A percentile compares a stretch with the other conserved stretches of the same genome.
These are phyloP conservation scores for Paramecium sexaurelia DNA, from an alignment of 73 alveolate species.

Conservation along the genomic window DNA sequence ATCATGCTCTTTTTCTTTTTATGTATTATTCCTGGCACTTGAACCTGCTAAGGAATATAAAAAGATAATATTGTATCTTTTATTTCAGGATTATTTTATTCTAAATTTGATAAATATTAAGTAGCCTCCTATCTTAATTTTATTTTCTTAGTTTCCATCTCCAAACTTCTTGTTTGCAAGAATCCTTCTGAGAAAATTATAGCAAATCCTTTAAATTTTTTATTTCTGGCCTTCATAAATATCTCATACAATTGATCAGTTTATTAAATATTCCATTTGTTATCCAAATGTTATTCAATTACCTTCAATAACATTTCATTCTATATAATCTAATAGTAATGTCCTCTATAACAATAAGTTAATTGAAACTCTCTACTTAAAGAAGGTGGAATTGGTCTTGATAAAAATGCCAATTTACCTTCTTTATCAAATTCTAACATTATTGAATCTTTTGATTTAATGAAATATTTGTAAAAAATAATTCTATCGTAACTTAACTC, in stretches of 20 bases:
- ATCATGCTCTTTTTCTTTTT: not conserved
- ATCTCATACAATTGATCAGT: not conserved
- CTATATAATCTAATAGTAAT: not conserved
- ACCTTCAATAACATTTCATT: not conserved
- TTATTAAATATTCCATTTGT: not conserved
- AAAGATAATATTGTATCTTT: not conserved
- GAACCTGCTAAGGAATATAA: not conserved
- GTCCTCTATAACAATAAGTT: not conserved
- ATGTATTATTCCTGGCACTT: not conserved
- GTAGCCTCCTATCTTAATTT: not conserved
- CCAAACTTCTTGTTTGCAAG: not conserved
- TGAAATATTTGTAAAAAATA: not conserved
- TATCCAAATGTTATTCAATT: not conserved
- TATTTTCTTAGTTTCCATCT: not conserved
- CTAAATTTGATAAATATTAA: not conserved
- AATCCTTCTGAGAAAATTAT: not conserved
- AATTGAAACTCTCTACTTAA: not conserved
- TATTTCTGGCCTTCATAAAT: not conserved
- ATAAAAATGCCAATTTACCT: not conserved
- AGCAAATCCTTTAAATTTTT: conserved; percentile 9
- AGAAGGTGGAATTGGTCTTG: conserved; percentile 5
- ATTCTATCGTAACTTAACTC: not conserved
- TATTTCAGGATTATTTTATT: not conserved
- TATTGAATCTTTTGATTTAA: not conserved
- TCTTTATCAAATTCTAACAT: not conserved